Evolutionary conservation across 2,329 filamentous ascomycete genomes (phyloP), one percentile per base, ranked within the genome.

Genomic region (Pseudocercospora cruenta): DNA sequence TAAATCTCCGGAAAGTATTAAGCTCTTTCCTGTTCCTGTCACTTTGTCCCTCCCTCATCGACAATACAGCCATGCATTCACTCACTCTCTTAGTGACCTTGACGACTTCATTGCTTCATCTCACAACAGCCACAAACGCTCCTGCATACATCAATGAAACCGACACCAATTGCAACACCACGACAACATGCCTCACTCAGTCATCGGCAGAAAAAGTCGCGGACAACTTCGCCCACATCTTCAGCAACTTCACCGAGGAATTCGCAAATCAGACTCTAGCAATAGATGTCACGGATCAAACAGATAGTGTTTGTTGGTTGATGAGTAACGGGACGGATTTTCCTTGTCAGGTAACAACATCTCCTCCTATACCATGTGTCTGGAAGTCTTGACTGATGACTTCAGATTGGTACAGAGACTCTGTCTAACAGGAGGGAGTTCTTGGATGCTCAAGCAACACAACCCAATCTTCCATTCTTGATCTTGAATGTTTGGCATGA

Each of bases 251-350:
- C 63, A 67, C 64, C 36, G 66, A 69, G 28, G 67, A 58, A 16
- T 65, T 71, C 26, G 72, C 69, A 47, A 64, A 72, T 10, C 45
- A 62, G 7, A 67, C 65, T 22, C 54, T 73, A 16, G 63, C 70
- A 45, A 36, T 60, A 43, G 67, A 70, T 63, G 69, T 71, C 49
- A 69, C 66, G 33, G 73, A 75, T 62, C 71, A 75, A 36, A 71
- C 73, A 5, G 73, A 75, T 59, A 71, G 69, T 43, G 73, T 73
- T 49, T 66, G 65, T 31, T 73, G 71, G 64, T 59, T 75, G 21
- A 75, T 75, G 63, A 69, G 70, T 64, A 72, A 71, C 53, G 70
- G 67, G n/a, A 69, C 67, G n/a, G 51, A 60, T 19, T 69, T 65
- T 47, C 67, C 67, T 8, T 61, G 64, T 22, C 59, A 63, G 9